Conservation (phyloP, 169 alveolate species). For the Perkinsus chesapeaki region DNA sequence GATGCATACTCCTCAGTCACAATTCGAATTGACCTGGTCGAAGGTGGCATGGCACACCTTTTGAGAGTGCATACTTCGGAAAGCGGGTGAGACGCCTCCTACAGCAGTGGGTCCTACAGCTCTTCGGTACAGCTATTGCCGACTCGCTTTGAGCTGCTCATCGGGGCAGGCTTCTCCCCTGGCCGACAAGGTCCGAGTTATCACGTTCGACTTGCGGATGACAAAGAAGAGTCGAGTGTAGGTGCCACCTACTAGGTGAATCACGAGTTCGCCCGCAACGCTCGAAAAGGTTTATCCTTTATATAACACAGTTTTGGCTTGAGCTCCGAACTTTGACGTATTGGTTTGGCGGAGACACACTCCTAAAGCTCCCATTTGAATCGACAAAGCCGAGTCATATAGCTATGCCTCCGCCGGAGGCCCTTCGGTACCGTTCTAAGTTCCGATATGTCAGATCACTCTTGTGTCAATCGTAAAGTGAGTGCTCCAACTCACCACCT, state of each 20-base stretch:
- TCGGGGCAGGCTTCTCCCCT: background rate
- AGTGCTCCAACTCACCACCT: background rate
- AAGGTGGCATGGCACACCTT: background rate
- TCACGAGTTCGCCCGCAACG: no score
- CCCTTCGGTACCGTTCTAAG: no score
- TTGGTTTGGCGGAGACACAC: no score
- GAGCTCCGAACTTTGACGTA: no score
- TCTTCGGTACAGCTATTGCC: background rate
- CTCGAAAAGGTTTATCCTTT: no score
- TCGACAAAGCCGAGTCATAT: no score
- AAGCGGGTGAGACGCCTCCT: background rate
- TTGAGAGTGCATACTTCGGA: background rate
- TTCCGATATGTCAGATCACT: no score
- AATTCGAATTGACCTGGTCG: background rate
- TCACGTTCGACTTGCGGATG: background rate
- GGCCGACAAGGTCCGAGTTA: background rate
- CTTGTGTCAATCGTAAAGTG: no score
- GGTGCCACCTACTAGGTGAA: no score
- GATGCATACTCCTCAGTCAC: background rate
- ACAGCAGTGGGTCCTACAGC: background rate
- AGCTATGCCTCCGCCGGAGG: no score
- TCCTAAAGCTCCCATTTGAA: no score
- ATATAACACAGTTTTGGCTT: no score
- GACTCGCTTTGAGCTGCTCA: background rate
- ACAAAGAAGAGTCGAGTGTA: background rate